phyloP scores from a whole-genome alignment of 106 monocot species.

The Allium fistulosum region DNA sequence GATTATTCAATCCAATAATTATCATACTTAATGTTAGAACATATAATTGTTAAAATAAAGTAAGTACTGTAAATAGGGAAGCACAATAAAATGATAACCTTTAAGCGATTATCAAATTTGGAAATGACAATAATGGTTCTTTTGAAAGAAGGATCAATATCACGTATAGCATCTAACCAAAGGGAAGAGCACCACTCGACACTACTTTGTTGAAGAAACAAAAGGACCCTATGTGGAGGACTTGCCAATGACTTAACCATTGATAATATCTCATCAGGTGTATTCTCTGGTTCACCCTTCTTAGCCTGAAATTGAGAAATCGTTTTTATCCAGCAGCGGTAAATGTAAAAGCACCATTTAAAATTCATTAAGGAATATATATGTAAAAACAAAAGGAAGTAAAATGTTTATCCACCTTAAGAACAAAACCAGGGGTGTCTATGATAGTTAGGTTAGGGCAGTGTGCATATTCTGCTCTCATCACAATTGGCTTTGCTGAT shows the following conservation, averaged over 20 bases:
- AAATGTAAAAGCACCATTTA: neutral
- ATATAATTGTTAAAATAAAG: too few relatives aligned
- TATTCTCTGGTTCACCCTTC: slow-evolving; percentile 89
- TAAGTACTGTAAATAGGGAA: too few relatives aligned
- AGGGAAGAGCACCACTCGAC: slow-evolving; percentile 98
- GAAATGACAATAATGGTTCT: slow-evolving; percentile 81
- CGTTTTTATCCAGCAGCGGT: too few relatives aligned
- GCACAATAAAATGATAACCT: slow-evolving; percentile 30
- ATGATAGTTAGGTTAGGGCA: slow-evolving; percentile 98
- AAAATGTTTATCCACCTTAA: slow-evolving; percentile 47
- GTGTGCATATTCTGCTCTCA: slow-evolving; percentile 96
- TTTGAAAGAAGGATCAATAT: slow-evolving; percentile 93
- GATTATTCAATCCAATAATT: too few relatives aligned
- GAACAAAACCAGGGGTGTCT: slow-evolving; percentile 98
- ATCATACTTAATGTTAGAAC: too few relatives aligned
- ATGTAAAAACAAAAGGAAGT: neutral
- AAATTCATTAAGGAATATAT: neutral
- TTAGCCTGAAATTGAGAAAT: slow-evolving; percentile 53
- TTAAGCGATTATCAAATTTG: slow-evolving; percentile 93
- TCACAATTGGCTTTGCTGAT: slow-evolving; percentile 85
- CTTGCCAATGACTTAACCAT: slow-evolving; percentile 93
- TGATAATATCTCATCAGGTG: slow-evolving; percentile 74
- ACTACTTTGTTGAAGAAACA: slow-evolving; percentile 98
- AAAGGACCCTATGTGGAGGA: slow-evolving; percentile 84
- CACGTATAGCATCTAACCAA: slow-evolving; percentile 85